Base-by-base conservation (phyloP, 108 stramenopile species). In the Skeletonema tropicum region DNA sequence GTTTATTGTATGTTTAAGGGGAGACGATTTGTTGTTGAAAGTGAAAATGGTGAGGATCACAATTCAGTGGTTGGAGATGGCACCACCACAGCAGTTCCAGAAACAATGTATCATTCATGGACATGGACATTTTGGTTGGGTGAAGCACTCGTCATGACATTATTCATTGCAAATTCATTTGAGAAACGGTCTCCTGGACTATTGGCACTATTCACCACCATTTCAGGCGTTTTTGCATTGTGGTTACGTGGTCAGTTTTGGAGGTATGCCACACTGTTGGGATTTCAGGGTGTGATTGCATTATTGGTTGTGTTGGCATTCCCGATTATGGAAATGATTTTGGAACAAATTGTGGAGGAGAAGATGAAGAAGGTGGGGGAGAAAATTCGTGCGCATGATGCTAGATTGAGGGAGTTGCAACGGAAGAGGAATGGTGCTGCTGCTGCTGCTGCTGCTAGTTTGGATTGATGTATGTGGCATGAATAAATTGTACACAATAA, bases 301-400 rank as follows among this genome's bases (percentile, higher is more conserved):
- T 57, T 94, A 31, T 77, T 92, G 61, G 84, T 86, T 13, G 89
- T 87, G 46, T 45, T 94, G 70, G 86, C 88, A n/a, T 94, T 94
- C 69, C 94, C 94, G 11, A 64, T 94, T 14, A 89, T 94, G 85
- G 94, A 94, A 70, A 91, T 94, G 87, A 80, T 94, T 61, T 66
- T 94, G 68, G 94, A 94, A 57, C 80, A 89, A 21, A 85, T 94
- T 62, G 72, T 94, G 60, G 86, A 92, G 38, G 94, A 94, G n/a
- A 94, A 94, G 70, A 77, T 92, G 70, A 79, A 82, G 62, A 90
- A 88, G 71, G 89, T 94, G 57, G 94, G 94, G 25, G 91, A 92
- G 21, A 89, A 92, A 71, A 86, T 94, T 52, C 80, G 94, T 49
- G 76, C 84, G 14, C 90, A 94, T 79, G 87, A 89, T 70, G 64